Conservation (phyloP, 2,329 filamentous ascomycete species). For the Chrysoporthe cubensis region DNA sequence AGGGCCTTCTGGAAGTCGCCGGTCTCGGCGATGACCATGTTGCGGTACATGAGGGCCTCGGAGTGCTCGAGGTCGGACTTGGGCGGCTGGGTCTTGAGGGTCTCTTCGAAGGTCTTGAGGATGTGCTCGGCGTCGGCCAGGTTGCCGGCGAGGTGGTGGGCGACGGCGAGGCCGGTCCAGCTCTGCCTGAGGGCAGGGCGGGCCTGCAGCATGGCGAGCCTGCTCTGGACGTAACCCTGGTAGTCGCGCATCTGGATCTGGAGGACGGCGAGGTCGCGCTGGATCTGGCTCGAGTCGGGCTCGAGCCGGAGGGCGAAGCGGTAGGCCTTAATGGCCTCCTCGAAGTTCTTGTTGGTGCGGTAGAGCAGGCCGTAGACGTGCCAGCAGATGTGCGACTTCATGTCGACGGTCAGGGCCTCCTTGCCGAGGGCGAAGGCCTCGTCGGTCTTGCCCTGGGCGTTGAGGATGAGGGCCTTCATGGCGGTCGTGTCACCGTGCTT, state of each 20-base stretch:
- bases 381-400: constrained; percentile 99
- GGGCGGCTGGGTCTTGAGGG: constrained; percentile 78
- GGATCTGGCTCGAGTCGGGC: constrained; percentile 92
- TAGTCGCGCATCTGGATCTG: constrained; percentile 98
- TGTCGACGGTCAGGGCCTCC: constrained; percentile 88
- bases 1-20: constrained; percentile 83
- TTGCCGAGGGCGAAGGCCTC: constrained; percentile 95
- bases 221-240: constrained; percentile 87
- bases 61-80: constrained; percentile 88
- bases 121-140: constrained; percentile 86
- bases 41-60: constrained; percentile 94
- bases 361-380: constrained; percentile 97
- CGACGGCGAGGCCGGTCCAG: constrained; percentile 97
- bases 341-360: constrained; percentile 93
- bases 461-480: constrained; percentile 98
- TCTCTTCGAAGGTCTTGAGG: constrained; percentile 89
- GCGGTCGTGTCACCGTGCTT: constrained; percentile 98
- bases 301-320: constrained; percentile 92
- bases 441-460: constrained; percentile 86
- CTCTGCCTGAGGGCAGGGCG: constrained; percentile 83
- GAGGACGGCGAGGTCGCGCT: constrained; percentile 87
- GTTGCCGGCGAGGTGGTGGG: constrained; percentile 88
- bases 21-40: constrained; percentile 87
- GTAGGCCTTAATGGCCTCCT: constrained; percentile 99
- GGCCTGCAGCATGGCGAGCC: constrained; percentile 83